Evolutionary conservation across 805 yeast species (phyloP), one percentile per base, ranked within the genome.

Genomic region (Lipomyces yamanashiensis): DNA sequence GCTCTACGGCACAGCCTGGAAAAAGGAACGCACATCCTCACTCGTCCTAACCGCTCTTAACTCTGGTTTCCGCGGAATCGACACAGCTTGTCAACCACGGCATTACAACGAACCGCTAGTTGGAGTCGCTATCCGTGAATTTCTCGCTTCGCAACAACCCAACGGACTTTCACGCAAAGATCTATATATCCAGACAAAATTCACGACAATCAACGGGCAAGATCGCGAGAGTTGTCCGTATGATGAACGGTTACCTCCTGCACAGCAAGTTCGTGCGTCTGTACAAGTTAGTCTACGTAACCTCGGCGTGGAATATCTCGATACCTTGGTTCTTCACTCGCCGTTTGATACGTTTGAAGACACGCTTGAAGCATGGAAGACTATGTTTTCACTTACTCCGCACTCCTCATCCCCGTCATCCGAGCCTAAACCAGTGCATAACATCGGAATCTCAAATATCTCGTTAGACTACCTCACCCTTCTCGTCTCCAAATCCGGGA

Each of bases 1-100:
- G 63, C 23, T 59, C 19, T 59, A 53, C 54, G 59, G 59, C 36
- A 59, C 63, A n/a, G 59, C 63, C 17, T 53, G 63, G 59, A 53
- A 59, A 28, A 41, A 45, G 28, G 33, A 33, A 17, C n/a, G n/a
- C 21, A 47, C 63, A 2, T 45, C 19, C 1, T 13, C 33, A 2
- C 23, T 53, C 13, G 63, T 59, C 13, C 15, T 7, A 41, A 10
- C 8, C n/a, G 58, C 63, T 9, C 59, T 59, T 5, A 7, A 34
- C 12, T 23, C 63, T 4, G 63, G 63, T 28, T 59, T 59, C 48
- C 49, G 63, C 33, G 63, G 59, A 5, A 53, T 59, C 9, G 63
- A 59, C 37, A 53, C 58, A 7, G 63, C 63, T 3, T 54, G 58
- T 36, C 63, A 59, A 28, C 63, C 63, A 10, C 56, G 56, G 33